These are phyloP conservation scores for Oryza meyeriana DNA, from an alignment of 176 grass and related monocot genomes.

Conservation along the genomic window DNA sequence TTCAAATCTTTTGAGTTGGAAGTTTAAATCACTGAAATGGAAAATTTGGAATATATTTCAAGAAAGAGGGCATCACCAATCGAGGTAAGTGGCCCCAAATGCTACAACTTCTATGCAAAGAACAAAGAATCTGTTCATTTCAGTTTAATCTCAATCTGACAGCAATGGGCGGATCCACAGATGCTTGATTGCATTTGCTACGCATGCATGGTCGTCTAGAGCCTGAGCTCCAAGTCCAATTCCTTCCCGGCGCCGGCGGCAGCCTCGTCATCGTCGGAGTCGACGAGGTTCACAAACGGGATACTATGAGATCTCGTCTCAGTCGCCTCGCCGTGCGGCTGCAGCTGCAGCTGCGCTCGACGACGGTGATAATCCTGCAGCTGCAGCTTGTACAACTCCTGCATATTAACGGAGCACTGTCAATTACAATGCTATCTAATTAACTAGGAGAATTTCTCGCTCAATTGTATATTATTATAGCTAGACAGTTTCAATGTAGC, in stretches of 20 bases:
- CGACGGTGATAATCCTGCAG: not conserved
- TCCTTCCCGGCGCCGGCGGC: not conserved
- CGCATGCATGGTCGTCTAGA: slow-evolving; percentile 14
- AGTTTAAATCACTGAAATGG: too few relatives aligned
- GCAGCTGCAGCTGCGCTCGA: not conserved
- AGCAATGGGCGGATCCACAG: not conserved
- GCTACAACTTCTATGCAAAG: slow-evolving; percentile 35
- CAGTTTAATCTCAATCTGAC: not conserved
- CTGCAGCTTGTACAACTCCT: not conserved
- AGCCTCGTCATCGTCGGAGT: slow-evolving; percentile 26
- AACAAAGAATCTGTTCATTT: slow-evolving; percentile 28
- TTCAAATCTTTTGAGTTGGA: too few relatives aligned
- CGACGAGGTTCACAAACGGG: slow-evolving; percentile 38
- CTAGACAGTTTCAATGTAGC: too few relatives aligned
- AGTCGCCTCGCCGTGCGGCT: not conserved
- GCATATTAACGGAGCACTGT: not conserved
- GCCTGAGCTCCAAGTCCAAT: slow-evolving; percentile 50
- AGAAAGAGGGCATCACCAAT: too few relatives aligned
- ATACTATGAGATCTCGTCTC: not conserved
- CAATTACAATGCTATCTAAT: not conserved
- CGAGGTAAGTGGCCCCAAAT: too few relatives aligned
- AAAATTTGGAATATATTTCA: too few relatives aligned
- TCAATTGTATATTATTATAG: too few relatives aligned
- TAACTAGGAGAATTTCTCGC: not conserved
- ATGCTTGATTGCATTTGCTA: not conserved